Evolutionary conservation across 179 eudicot species (phyloP), one percentile per base, ranked within the genome.

Genomic region (Vitellaria paradoxa): DNA sequence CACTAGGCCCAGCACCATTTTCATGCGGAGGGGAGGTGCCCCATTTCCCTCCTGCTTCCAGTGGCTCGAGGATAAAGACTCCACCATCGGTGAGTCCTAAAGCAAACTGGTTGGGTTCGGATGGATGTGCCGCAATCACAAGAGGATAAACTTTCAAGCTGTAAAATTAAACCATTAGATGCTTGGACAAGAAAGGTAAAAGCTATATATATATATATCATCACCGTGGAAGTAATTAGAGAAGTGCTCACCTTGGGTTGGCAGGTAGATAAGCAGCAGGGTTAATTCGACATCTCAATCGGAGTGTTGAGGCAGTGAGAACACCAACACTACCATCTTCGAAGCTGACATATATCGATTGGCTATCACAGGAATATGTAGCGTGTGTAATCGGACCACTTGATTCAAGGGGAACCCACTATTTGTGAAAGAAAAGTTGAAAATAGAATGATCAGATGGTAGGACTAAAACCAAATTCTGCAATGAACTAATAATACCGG

Each of bases 291-390:
- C 98, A 92, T 74, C 95, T 86, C 69, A 90, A 79, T 81, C 91
- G 88, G 45, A 92, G 90, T 70, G 84, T 84, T 56, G 92, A 81
- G 74, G 95, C 90, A 50, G 90, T 88, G 17, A 93, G 86, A 80
- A 93, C 87, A 79, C 88, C 90, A 55, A 93, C 76, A 77, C 95
- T 90, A 64, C 91, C 97, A 63, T 89, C 93, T 84, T 92, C 88
- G 70, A 90, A 90, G 82, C 91, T 90, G 65, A 87, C 97, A 68
- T 83, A 93, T 70, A 93, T 90, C 5, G 89, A 89, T 70, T 87
- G 92, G 80, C 98, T 91, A 84, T 93, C 98, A 80, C 98, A 93
- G 7, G 98, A 93, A 77, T 90, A 92, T 61, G 93, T 85, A 53
- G 97, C 98, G 77, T 89, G 87, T 7, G 95, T 90, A 71, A 93